Percentiles rank a stretch among this genome's conserved stretches.
phyloP scores from a whole-genome alignment of 2,329 filamentous ascomycete genomes.

The Colletotrichum tamarilloi region DNA sequence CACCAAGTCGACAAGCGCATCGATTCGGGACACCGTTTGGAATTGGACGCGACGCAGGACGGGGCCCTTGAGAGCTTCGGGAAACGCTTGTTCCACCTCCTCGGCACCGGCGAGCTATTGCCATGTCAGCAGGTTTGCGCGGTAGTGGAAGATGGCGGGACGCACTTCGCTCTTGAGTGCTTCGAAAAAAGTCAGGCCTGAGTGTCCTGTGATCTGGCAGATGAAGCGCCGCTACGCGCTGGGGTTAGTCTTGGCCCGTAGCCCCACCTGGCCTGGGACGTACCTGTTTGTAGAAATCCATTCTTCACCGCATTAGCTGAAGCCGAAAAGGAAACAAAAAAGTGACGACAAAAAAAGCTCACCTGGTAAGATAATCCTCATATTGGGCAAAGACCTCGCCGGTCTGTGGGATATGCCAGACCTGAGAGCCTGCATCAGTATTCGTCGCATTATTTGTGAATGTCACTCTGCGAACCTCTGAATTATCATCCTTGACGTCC shows the following conservation, averaged over 20 bases:
- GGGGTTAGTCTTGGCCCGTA: slow-evolving; percentile 31
- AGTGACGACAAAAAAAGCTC: slow-evolving; percentile 46
- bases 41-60: slow-evolving; percentile 93
- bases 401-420: slow-evolving; percentile 92
- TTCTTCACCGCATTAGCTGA: slow-evolving; percentile 62
- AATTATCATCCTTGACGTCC: slow-evolving; percentile 80
- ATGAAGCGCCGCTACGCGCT: slow-evolving; percentile 81
- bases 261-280: slow-evolving; percentile 41
- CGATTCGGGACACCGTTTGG: slow-evolving; percentile 87
- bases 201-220: slow-evolving; percentile 95
- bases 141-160: slow-evolving; percentile 35
- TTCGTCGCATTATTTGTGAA: slow-evolving; percentile 31
- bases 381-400: slow-evolving; percentile 91
- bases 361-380: slow-evolving; percentile 88
- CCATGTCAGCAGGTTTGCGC: slow-evolving; percentile 15
- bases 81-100: slow-evolving; percentile 92
- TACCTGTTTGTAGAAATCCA: slow-evolving; percentile 95
- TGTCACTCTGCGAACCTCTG: slow-evolving; percentile 71
- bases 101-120: slow-evolving; percentile 79
- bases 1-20: slow-evolving; percentile 77
- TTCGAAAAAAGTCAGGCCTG: slow-evolving; percentile 90
- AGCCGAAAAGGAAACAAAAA: background rate
- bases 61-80: slow-evolving; percentile 89
- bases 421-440: slow-evolving; percentile 60
- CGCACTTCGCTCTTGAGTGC: slow-evolving; percentile 90